phyloP scores from a whole-genome alignment of 2,329 filamentous ascomycete species.

The Stagonosporopsis vannaccii region DNA sequence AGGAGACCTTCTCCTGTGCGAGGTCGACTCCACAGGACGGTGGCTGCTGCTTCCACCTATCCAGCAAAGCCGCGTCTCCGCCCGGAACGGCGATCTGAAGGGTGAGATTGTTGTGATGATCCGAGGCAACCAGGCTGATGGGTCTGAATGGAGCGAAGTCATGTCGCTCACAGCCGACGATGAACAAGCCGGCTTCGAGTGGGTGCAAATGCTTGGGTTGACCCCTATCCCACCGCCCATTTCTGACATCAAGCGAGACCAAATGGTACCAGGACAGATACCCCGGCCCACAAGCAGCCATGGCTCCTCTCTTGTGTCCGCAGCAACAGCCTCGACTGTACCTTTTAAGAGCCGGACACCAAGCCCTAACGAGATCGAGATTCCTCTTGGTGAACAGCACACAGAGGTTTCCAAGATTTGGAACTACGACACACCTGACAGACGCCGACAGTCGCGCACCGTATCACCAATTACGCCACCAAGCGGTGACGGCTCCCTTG shows the following conservation, averaged over 20 bases:
- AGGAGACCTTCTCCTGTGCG: slow-evolving; percentile 90
- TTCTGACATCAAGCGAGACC: slow-evolving; percentile 54
- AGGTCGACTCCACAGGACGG: slow-evolving; percentile 77
- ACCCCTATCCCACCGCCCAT: slow-evolving; percentile 68
- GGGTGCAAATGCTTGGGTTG: slow-evolving; percentile 83
- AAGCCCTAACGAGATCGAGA: slow-evolving; percentile 63
- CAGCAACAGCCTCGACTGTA: slow-evolving; percentile 40
- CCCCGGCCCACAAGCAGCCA: slow-evolving; percentile 57
- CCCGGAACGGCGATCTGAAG: slow-evolving; percentile 74
- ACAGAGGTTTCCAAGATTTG: slow-evolving; percentile 56
- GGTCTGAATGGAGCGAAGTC: slow-evolving; percentile 81
- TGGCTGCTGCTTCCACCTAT: slow-evolving; percentile 95
- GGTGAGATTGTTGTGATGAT: slow-evolving; percentile 87
- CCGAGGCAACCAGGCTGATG: slow-evolving; percentile 69
- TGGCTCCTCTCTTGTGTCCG: slow-evolving; percentile 59
- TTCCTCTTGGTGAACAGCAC: slow-evolving; percentile 68
- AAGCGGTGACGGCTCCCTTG: slow-evolving; percentile 48
- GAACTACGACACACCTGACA: slow-evolving; percentile 48
- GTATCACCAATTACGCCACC: slow-evolving; percentile 48
- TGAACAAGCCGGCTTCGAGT: slow-evolving; percentile 80
- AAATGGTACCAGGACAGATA: slow-evolving; percentile 59
- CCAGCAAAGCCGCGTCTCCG: slow-evolving; percentile 75
- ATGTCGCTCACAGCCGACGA: slow-evolving; percentile 78
- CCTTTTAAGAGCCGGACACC: slow-evolving; percentile 53
- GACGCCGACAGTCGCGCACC: slow-evolving; percentile 35